Evolutionary conservation across 1,284 basidiomycete genomes (phyloP).

Genomic region (Calocybe gambosa): DNA sequence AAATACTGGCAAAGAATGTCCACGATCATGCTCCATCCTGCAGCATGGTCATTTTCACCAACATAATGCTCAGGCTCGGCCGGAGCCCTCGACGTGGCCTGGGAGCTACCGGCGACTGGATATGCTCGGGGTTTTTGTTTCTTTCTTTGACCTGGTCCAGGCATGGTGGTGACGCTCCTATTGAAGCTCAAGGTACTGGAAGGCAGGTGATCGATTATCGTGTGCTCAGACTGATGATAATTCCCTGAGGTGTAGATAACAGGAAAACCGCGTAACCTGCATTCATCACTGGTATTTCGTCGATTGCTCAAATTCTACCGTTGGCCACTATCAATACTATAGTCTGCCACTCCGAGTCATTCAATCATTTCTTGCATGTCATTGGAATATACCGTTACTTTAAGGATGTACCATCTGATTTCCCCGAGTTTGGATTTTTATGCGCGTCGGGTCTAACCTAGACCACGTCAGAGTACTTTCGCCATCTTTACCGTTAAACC

Average conservation of each 20-base stretch:
- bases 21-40: conserved; percentile 44
- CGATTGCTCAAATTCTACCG: too few relatives aligned
- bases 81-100: not conserved
- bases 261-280: too few relatives aligned
- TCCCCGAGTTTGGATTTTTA: conserved; percentile 28
- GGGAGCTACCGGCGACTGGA: not conserved
- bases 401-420: too few relatives aligned
- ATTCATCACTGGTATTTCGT: too few relatives aligned
- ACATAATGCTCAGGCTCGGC: conserved; percentile 21
- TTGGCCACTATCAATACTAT: too few relatives aligned
- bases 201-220: too few relatives aligned
- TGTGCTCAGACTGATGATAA: too few relatives aligned
- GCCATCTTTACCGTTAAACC: conserved; percentile 15
- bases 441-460: conserved; percentile 40
- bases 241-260: too few relatives aligned
- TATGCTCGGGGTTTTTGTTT: conserved; percentile 16
- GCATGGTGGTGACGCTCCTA: conserved; percentile 17
- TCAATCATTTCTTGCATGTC: too few relatives aligned
- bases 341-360: too few relatives aligned
- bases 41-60: conserved; percentile 40
- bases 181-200: too few relatives aligned
- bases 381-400: too few relatives aligned
- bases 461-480: conserved; percentile 30
- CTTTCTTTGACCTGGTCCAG: conserved; percentile 24
- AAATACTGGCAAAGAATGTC: conserved; percentile 44